Conservation (phyloP, 306 rosid genomes). For the Acacia melanoxylon region DNA sequence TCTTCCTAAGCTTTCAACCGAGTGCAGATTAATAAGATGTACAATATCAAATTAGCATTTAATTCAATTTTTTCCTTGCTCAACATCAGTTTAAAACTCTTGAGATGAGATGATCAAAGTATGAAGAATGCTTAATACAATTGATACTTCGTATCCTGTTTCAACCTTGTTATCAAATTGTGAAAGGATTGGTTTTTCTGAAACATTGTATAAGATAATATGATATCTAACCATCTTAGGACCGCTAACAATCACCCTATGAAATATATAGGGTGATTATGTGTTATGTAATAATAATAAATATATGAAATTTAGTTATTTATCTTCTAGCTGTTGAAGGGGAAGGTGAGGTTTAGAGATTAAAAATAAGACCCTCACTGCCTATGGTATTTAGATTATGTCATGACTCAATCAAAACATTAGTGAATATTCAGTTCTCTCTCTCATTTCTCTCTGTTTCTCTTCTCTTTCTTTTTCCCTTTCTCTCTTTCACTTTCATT, state of each 20-base stretch:
- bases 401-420: too few species aligned
- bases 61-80: neutral
- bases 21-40: neutral
- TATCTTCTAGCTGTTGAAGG: too few species aligned
- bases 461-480: too few species aligned
- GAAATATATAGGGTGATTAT: neutral
- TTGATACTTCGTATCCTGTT: neutral
- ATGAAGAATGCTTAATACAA: neutral
- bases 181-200: neutral
- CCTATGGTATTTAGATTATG: too few species aligned
- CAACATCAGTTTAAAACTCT: neutral
- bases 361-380: too few species aligned
- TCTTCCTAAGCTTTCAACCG: neutral
- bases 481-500: too few species aligned
- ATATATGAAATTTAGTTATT: too few species aligned
- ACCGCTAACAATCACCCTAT: neutral
- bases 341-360: too few species aligned
- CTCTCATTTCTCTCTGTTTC: too few species aligned
- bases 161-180: neutral
- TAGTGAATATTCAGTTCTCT: too few species aligned
- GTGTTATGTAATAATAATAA: too few species aligned
- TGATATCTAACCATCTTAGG: neutral
- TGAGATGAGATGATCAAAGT: neutral
- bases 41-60: neutral
- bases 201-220: neutral